phyloP scores from a whole-genome alignment of 176 grass and related monocot species.

The Poa pratensis region DNA sequence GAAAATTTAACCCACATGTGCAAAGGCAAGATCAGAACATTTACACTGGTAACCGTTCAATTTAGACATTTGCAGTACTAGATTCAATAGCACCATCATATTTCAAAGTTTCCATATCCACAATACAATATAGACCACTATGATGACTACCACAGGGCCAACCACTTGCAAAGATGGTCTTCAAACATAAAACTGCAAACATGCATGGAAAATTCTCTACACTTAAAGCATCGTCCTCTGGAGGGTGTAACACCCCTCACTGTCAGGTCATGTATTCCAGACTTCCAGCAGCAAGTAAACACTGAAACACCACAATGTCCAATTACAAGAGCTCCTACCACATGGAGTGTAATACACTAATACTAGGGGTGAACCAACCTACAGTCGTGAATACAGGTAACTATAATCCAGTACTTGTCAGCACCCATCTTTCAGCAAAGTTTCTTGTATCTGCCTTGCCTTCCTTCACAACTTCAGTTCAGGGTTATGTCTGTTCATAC shows the following conservation, averaged over 20 bases:
- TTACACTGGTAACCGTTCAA: too few relatives aligned
- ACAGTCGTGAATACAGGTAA: not conserved
- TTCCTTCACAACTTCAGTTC: not conserved
- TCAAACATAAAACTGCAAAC: not conserved
- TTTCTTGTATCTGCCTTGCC: not conserved
- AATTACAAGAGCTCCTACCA: not conserved
- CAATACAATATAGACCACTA: not conserved
- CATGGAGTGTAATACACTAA: not conserved
- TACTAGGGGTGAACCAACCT: not conserved
- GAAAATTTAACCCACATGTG: too few relatives aligned
- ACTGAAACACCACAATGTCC: not conserved
- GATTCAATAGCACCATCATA: too few relatives aligned
- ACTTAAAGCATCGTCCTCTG: not conserved
- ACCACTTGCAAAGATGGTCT: not conserved
- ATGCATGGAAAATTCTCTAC: not conserved
- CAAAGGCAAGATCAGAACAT: too few relatives aligned
- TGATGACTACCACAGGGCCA: not conserved
- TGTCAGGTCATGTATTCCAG: not conserved
- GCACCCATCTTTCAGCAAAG: not conserved
- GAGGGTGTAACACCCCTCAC: not conserved
- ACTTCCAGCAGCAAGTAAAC: not conserved
- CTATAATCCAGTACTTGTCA: not conserved
- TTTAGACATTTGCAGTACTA: too few relatives aligned
- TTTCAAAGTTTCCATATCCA: too few relatives aligned
- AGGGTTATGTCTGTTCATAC: not conserved